These are phyloP conservation scores for Verbascum thapsus DNA, from an alignment of 257 asterid genomes.

Conservation along the genomic window DNA sequence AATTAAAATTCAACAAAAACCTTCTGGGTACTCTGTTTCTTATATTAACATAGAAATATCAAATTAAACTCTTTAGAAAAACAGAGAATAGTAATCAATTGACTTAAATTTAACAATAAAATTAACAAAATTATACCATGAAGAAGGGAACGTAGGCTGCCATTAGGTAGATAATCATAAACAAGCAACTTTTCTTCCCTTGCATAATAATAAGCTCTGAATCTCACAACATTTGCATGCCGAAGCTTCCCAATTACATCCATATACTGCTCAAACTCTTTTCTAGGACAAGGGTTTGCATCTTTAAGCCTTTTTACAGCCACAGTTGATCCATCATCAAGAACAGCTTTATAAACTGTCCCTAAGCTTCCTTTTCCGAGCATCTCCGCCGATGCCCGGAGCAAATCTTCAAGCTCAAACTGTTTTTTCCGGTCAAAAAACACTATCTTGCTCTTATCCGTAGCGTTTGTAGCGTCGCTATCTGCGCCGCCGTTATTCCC, in stretches of 20 bases:
- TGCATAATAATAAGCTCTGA: constrained; percentile 87
- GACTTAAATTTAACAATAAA: background rate
- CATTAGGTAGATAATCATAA: constrained; percentile 82
- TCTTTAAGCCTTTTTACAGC: constrained; percentile 91
- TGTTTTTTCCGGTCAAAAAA: constrained; percentile 77
- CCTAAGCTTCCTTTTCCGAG: constrained; percentile 88
- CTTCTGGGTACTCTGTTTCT: too few species aligned
- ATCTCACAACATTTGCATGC: constrained; percentile 76
- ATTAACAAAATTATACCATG: constrained; percentile 82
- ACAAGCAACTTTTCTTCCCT: constrained; percentile 85
- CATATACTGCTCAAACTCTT: constrained; percentile 91
- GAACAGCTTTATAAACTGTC: constrained; percentile 82
- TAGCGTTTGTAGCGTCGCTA: constrained; percentile 64
- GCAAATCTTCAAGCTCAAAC: constrained; percentile 79
- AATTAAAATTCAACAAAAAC: too few species aligned
- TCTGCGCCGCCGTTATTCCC: constrained; percentile 47
- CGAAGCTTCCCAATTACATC: constrained; percentile 85
- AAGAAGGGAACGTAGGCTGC: constrained; percentile 78
- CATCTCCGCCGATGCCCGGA: constrained; percentile 94
- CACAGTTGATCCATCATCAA: constrained; percentile 77
- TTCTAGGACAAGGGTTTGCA: constrained; percentile 77
- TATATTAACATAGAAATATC: too few species aligned
- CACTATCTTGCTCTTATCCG: constrained; percentile 66
- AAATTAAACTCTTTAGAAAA: too few species aligned
- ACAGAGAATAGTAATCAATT: too few species aligned